Evolutionary conservation across 129 eudicot species (phyloP).

Genomic region (Saposhnikovia divaricata): DNA sequence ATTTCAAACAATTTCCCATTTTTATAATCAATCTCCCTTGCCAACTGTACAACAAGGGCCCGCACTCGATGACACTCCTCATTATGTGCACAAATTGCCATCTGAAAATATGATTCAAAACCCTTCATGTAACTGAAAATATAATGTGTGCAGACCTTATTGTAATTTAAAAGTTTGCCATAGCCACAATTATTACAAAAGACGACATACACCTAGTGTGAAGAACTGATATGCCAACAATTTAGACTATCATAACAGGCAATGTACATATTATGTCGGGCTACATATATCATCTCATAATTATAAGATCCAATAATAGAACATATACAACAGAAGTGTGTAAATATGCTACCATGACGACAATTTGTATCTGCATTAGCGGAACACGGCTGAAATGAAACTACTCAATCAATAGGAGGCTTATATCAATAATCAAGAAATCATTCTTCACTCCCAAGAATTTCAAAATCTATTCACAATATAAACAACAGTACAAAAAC

Average conservation of each 20-base stretch:
- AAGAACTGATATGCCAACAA: neutral
- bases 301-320: neutral
- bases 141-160: neutral
- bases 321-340: neutral
- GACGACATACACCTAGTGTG: neutral
- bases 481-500: neutral
- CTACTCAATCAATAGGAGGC: neutral
- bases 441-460: neutral
- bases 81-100: neutral
- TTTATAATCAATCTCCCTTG: constrained; percentile 5
- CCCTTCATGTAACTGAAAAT: neutral
- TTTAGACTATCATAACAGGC: neutral
- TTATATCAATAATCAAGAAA: neutral
- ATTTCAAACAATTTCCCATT: constrained; percentile 5
- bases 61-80: neutral
- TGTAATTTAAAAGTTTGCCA: neutral
- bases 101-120: neutral
- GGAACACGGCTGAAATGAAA: neutral
- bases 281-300: neutral
- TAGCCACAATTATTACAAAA: neutral
- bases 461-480: too few species aligned
- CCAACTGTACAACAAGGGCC: neutral
- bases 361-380: too few species aligned
- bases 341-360: neutral
- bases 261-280: too few species aligned